Conservation (phyloP, 192 early-diverging fungal genomes). For the Dissophora ornata region DNA sequence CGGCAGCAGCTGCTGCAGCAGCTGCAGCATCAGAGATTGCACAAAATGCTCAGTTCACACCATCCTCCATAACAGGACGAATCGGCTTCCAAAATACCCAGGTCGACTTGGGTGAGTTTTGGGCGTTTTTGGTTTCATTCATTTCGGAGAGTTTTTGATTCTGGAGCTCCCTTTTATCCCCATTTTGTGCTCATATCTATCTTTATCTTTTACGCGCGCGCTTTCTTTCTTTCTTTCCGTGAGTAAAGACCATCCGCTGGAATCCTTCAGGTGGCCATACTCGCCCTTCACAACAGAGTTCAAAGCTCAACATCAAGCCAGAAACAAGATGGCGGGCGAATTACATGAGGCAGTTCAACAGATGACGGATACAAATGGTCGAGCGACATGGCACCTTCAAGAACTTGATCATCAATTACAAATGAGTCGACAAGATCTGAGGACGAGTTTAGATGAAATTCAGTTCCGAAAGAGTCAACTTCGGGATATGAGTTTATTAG, state of each 20-base stretch:
- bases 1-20: background rate
- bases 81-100: constrained; percentile 22
- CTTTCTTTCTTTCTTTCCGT: background rate
- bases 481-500: constrained; percentile 47
- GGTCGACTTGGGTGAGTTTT: constrained; percentile 28
- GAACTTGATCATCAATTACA: constrained; percentile 42
- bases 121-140: no score
- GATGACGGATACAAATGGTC: constrained; percentile 16
- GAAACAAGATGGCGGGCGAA: constrained; percentile 20
- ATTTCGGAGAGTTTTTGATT: no score
- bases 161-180: no score
- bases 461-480: constrained; percentile 49
- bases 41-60: background rate
- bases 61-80: background rate
- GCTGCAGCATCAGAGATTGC: background rate
- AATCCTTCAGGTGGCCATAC: constrained; percentile 51
- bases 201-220: no score
- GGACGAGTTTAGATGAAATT: constrained; percentile 45
- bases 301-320: constrained; percentile 19
- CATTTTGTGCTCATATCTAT: background rate
- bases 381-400: constrained; percentile 23
- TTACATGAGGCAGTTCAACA: constrained; percentile 15
- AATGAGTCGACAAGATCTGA: constrained; percentile 40
- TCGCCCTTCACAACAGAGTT: constrained; percentile 49
- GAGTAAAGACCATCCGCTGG: constrained; percentile 30